Percentiles rank a stretch among this genome's conserved stretches.
Conservation (phyloP, 768 basidiomycete genomes). For the Daedalea quercina region DNA sequence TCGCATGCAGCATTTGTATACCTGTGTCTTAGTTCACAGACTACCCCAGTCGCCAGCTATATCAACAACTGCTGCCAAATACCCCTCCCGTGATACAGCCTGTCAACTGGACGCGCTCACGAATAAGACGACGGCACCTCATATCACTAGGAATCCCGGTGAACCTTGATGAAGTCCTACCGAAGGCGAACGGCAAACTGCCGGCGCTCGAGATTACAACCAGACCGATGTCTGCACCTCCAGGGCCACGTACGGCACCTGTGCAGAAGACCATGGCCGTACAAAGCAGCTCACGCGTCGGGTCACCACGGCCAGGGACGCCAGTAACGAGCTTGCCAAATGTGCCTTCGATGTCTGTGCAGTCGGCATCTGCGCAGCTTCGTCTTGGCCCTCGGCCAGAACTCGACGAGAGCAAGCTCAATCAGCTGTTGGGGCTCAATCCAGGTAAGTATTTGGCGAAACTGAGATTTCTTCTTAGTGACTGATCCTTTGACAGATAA, state of each 20-base stretch:
- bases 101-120: conserved; percentile 92
- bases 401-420: conserved; percentile 60
- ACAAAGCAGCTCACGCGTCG: conserved; percentile 40
- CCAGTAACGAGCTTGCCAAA: conserved; percentile 31
- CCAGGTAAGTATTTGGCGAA: conserved; percentile 42
- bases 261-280: conserved; percentile 25
- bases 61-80: conserved; percentile 59
- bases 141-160: conserved; percentile 91
- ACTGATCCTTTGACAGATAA: conserved; percentile 44
- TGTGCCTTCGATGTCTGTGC: conserved; percentile 12
- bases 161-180: conserved; percentile 88
- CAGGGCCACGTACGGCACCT: conserved; percentile 42
- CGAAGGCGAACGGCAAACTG: conserved; percentile 57
- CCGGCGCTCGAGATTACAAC: conserved; percentile 82
- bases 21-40: conserved; percentile 18
- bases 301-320: conserved; percentile 35
- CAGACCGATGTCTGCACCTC: conserved; percentile 76
- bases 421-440: conserved; percentile 57
- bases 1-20: conserved; percentile 1
- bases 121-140: conserved; percentile 84
- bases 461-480: not conserved
- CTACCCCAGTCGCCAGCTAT: conserved; percentile 64
- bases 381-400: conserved; percentile 74
- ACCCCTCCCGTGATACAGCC: conserved; percentile 71
- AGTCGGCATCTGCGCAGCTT: conserved; percentile 32